These are phyloP conservation scores for Ilyonectria sp. DNA, from an alignment of 2,329 filamentous ascomycete genomes.

Conservation along the genomic window DNA sequence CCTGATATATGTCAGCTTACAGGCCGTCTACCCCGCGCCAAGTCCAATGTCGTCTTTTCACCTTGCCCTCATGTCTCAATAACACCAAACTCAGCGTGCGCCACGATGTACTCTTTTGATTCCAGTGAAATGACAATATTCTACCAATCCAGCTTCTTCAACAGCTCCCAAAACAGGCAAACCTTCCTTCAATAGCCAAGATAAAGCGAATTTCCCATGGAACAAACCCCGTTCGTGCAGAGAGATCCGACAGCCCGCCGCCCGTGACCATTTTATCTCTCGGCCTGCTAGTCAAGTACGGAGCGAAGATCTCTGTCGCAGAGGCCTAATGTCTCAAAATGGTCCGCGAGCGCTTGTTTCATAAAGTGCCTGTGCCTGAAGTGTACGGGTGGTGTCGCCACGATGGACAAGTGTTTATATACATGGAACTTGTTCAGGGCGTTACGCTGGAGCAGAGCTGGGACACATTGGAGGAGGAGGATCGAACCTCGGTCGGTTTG, in stretches of 20 bases:
- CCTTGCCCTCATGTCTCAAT: background rate
- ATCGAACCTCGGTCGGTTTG: constrained; percentile 49
- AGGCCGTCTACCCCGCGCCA: background rate
- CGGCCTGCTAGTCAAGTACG: constrained; percentile 55
- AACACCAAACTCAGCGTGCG: background rate
- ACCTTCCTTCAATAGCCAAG: background rate
- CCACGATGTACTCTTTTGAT: background rate
- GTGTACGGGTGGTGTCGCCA: constrained; percentile 54
- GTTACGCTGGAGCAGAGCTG: constrained; percentile 42
- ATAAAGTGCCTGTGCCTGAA: constrained; percentile 42
- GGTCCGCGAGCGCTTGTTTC: constrained; percentile 46
- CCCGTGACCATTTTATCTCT: constrained; percentile 53
- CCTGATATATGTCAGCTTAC: too few relatives aligned
- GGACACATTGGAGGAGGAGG: constrained; percentile 31
- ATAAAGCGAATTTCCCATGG: background rate
- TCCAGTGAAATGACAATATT: background rate
- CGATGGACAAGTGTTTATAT: constrained; percentile 44
- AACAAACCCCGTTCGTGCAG: background rate
- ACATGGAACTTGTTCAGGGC: constrained; percentile 45
- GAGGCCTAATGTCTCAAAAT: constrained; percentile 50
- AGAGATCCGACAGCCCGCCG: constrained; percentile 39
- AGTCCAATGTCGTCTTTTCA: background rate
- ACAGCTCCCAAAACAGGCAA: background rate
- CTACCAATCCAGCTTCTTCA: constrained; percentile 3
- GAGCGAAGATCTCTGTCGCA: constrained; percentile 47